Percentiles rank a stretch among this genome's conserved stretches.
Evolutionary conservation across 2,329 filamentous ascomycete species (phyloP).

Genomic region (Chaetomiaceae sp.): DNA sequence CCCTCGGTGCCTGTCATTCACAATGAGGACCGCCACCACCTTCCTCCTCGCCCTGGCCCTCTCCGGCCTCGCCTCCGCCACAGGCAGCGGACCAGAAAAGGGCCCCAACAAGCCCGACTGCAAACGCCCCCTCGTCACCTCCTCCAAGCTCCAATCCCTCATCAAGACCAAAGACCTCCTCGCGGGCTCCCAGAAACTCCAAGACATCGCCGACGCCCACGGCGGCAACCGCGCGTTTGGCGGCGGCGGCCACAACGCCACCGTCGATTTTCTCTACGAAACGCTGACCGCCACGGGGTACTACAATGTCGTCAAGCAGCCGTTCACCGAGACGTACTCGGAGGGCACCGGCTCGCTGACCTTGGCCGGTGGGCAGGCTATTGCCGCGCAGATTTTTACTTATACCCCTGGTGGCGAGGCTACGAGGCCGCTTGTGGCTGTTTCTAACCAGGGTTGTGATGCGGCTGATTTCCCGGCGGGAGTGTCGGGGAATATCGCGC

Average conservation of each 20-base stretch:
- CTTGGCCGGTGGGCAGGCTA: slow-evolving; percentile 29
- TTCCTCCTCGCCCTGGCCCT: slow-evolving; percentile 17
- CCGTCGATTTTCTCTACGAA: slow-evolving; percentile 42
- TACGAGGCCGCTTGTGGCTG: slow-evolving; percentile 41
- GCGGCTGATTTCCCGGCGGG: slow-evolving; percentile 48
- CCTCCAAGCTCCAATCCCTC: slow-evolving; percentile 22
- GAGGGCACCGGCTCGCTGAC: slow-evolving; percentile 29
- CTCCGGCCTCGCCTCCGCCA: slow-evolving; percentile 11
- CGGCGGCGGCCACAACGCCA: slow-evolving; percentile 42
- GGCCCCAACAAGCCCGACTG: not conserved
- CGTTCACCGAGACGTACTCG: slow-evolving; percentile 39
- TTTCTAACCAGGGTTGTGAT: slow-evolving; percentile 51
- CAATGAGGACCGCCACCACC: slow-evolving; percentile 14
- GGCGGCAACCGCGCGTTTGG: slow-evolving; percentile 42
- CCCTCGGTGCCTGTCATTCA: not conserved
- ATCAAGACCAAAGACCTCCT: slow-evolving; percentile 40
- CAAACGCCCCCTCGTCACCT: slow-evolving; percentile 17
- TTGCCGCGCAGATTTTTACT: slow-evolving; percentile 35
- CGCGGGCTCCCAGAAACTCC: slow-evolving; percentile 41
- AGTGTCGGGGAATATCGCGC: slow-evolving; percentile 52
- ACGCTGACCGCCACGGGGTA: slow-evolving; percentile 36
- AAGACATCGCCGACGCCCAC: slow-evolving; percentile 41
- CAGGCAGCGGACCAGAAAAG: not conserved
- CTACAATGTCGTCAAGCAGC: slow-evolving; percentile 43
- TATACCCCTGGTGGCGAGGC: slow-evolving; percentile 48